These are phyloP conservation scores for Volvox reticuliferus DNA, from an alignment of 139 green algal species.

Conservation along the genomic window DNA sequence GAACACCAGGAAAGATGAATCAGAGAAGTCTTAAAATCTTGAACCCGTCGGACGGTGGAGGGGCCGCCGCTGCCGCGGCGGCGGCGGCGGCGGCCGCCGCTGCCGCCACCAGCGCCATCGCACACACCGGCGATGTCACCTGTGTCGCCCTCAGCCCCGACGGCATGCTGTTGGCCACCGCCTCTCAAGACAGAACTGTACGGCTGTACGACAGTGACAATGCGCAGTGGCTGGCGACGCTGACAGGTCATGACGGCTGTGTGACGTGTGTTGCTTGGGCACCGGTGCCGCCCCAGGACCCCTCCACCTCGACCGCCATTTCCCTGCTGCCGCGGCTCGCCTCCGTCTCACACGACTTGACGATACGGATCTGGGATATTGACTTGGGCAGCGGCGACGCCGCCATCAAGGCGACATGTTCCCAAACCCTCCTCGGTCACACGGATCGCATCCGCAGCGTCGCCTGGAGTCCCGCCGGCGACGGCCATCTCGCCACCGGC, in stretches of 20 bases:
- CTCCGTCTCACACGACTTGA: conserved; percentile 9
- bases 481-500: neutral
- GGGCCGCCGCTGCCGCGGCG: neutral
- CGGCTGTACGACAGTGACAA: neutral
- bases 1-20: neutral
- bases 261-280: conserved; percentile 20
- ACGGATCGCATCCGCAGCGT: conserved; percentile 29
- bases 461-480: conserved; percentile 1
- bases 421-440: neutral
- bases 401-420: neutral
- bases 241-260: conserved; percentile 4
- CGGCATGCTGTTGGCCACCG: neutral
- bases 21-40: neutral
- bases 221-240: neutral
- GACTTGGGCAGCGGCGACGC: neutral
- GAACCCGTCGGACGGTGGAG: neutral
- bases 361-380: neutral
- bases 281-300: neutral
- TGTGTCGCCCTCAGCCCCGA: conserved; percentile 22
- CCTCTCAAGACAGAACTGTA: neutral
- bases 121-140: conserved; percentile 24
- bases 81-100: neutral
- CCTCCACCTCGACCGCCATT: neutral
- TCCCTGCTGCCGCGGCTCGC: neutral
- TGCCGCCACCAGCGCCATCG: neutral